Evolutionary conservation across 2,329 filamentous ascomycete genomes (phyloP).

Genomic region (Colletotrichum sp.): DNA sequence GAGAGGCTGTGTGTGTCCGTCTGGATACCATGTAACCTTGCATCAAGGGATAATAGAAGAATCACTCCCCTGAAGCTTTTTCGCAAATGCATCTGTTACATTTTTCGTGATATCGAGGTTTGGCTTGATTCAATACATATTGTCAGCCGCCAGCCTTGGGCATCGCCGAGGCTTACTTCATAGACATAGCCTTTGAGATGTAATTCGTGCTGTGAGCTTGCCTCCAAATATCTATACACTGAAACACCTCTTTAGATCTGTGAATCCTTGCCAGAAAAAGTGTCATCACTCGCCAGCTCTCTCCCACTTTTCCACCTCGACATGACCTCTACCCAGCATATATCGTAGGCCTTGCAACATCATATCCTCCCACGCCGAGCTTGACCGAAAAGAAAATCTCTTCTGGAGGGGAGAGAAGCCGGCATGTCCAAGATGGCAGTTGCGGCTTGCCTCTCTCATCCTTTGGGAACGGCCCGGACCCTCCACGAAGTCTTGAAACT

Average conservation of each 20-base stretch:
- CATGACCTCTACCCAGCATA: neutral
- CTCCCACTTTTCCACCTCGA: neutral
- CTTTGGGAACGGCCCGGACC: neutral
- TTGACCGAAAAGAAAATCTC: no score
- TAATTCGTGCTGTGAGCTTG: no score
- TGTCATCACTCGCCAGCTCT: neutral
- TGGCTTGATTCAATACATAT: no score
- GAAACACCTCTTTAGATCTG: neutral
- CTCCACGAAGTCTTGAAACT: neutral
- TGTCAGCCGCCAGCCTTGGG: no score
- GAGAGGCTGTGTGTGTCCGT: neutral
- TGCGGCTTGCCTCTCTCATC: neutral
- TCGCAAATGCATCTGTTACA: neutral
- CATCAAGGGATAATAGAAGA: neutral
- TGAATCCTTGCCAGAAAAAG: neutral
- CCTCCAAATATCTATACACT: no score
- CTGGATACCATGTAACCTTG: neutral
- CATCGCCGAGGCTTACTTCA: no score
- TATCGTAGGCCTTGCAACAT: no score
- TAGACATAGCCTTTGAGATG: no score
- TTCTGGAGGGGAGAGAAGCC: no score
- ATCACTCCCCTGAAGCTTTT: neutral
- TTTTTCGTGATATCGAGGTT: no score
- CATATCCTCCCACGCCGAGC: no score
- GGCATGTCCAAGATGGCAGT: no score